Evolutionary conservation across 495 filamentous ascomycete species (phyloP), one percentile per base, ranked within the genome.

Genomic region (Talaromyces ruber): DNA sequence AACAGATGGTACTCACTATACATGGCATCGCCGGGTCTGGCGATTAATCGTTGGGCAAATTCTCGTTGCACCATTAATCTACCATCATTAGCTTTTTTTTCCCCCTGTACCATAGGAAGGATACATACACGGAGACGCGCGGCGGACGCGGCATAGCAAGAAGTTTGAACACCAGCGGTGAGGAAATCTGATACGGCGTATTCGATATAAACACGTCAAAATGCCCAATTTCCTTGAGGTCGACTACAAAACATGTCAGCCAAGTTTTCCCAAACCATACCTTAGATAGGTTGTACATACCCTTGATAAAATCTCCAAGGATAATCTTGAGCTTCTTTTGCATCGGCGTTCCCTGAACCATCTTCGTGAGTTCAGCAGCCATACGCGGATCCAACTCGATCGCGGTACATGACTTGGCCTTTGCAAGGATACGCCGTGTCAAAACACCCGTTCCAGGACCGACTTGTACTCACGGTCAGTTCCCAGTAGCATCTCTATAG

Each of bases 1-100:
- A 34, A 51, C 7, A 7, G 34, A 2, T n/a, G 39, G 25, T 29
- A 52, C 58, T 50, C 25, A 60, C 45, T 54, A 52, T 64, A 64
- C 58, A 64, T 45, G 47, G 43, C 24, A 28, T 64, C 63, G 1
- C 63, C 63, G 8, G 63, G 63, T 18, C 58, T 25, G 7, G 63
- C 63, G 22, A 64, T 53, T 32, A 76, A 67, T 3, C 73, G 68
- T 45, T 71, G 62, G 18, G 73, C 72, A 30, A 74, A 77, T 66
- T 76, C 75, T 14, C 70, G 70, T 58, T 74, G 71, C 73, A 64
- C 58, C 63, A 64, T 64, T 26, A 64, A 53, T 37, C 60, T 61
- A 24, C 24, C 0, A 14, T 6, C 2, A 22, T 54, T 28, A 54
- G 51, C 3, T 18, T 12, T 11, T 11, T 37, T 9, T 47, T n/a